Percentiles rank a stretch among this genome's conserved stretches.
phyloP scores from a whole-genome alignment of 805 yeast genomes.

The Candida easanensis region DNA sequence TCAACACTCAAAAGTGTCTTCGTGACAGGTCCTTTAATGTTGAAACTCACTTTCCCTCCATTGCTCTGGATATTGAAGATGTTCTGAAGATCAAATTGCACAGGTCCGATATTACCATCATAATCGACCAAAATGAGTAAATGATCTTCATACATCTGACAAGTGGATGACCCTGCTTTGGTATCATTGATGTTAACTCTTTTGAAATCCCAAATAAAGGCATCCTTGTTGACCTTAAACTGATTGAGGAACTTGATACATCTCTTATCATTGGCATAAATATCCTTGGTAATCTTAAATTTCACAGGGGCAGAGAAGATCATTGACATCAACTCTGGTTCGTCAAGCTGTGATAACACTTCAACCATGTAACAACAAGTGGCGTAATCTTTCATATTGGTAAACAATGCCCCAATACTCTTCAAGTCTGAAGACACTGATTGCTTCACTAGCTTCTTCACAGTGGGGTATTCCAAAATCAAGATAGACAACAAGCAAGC shows the following conservation, averaged over 20 bases:
- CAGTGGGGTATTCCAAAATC: conserved; percentile 22
- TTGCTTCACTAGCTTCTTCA: background rate
- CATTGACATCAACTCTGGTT: background rate
- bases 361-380: conserved; percentile 22
- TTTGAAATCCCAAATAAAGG: conserved; percentile 4
- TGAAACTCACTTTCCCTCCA: conserved; percentile 5
- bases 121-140: conserved; percentile 17
- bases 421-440: background rate
- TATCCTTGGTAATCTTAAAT: conserved; percentile 5
- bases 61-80: conserved; percentile 6
- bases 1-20: conserved; percentile 14
- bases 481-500: conserved; percentile 25
- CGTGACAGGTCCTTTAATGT: conserved; percentile 7
- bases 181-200: conserved; percentile 8
- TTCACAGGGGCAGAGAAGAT: background rate
- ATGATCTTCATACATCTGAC: conserved; percentile 14
- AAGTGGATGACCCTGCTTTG: conserved; percentile 9
- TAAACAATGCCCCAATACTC: conserved; percentile 2
- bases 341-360: conserved; percentile 22
- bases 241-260: conserved; percentile 17
- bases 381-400: conserved; percentile 15
- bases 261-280: conserved; percentile 19
- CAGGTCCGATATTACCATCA: conserved; percentile 21
- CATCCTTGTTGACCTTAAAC: background rate
- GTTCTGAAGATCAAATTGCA: conserved; percentile 16